These are phyloP conservation scores for Sporothrix variecibatus DNA, from an alignment of 2,329 filamentous ascomycete species.

Conservation along the genomic window DNA sequence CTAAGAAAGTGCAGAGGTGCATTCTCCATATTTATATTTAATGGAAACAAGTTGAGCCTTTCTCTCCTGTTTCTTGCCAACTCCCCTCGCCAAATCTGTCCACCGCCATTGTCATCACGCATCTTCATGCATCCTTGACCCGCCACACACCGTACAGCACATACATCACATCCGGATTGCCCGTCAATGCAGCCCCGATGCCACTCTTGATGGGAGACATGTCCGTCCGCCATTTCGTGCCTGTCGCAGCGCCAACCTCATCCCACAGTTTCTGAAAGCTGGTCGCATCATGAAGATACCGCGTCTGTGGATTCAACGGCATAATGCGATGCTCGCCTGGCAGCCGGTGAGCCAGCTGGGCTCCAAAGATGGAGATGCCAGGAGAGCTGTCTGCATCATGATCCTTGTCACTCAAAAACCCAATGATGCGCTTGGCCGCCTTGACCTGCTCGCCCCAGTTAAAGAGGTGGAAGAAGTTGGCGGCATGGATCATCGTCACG, in stretches of 20 bases:
- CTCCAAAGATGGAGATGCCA: conserved; percentile 30
- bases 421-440: conserved; percentile 32
- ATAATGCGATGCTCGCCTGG: conserved; percentile 28
- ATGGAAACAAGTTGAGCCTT: not conserved
- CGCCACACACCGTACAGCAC: not conserved
- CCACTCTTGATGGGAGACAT: not conserved
- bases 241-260: conserved; percentile 38
- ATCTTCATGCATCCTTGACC: not conserved
- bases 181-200: not conserved
- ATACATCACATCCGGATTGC: not conserved
- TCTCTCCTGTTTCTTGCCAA: too few relatives aligned
- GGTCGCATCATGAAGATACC: conserved; percentile 43
- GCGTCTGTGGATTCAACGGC: conserved; percentile 28
- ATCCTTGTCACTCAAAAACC: conserved; percentile 28
- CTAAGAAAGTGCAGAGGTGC: not conserved
- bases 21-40: not conserved
- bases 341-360: conserved; percentile 35
- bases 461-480: conserved; percentile 40
- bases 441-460: conserved; percentile 34
- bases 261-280: conserved; percentile 46
- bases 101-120: not conserved
- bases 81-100: not conserved
- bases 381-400: not conserved
- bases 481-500: conserved; percentile 36
- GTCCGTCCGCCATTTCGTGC: conserved; percentile 30